Base-by-base conservation (phyloP, 1,284 basidiomycete genomes). In the Hemileia vastatrix region DNA sequence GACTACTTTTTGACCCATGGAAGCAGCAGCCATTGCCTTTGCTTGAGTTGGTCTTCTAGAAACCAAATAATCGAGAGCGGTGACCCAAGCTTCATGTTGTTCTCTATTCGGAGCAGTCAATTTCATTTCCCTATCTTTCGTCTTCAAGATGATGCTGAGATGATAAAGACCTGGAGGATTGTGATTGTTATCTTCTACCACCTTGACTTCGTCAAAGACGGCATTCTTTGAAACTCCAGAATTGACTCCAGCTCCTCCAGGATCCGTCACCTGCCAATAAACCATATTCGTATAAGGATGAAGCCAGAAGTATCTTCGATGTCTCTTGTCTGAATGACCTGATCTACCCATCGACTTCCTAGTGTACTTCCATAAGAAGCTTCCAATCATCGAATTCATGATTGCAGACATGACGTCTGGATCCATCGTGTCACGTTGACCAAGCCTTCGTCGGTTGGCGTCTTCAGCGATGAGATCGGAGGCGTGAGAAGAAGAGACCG, bases 261-360 rank as follows among this genome's bases (percentile, higher is more conserved):
- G 73, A 52, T 74, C 72, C 45, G 65, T 65, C 48, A 71, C 54
- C 19, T 71, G 72, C 73, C 73, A 75, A 66, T 74, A 73, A 15
- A 75, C 68, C 63, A 68, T 73, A 57, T 70, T 69, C 58, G 71
- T 75, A 65, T 73, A 75, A 24, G 73, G 73, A 44, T 75, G 73
- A 43, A 75, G 63, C 68, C 73, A 75, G 58, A 75, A 74, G 73
- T 71, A 75, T 54, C 73, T 68, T 18, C 57, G 58, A 57, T 75
- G 73, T n/a, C 73, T 68, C 63, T 69, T 71, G 66, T 74, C 72
- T 55, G 68, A 66, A 49, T 67, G 65, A 8, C 67, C 67, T 19
- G 65, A 58, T 23, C 71, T 66, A 13, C 70, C 68, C 65, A 74
- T 66, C 36, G 67, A 64, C 58, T 66, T 70, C 50, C 72, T 70